Conservation (phyloP, 257 asterid species). For the Lithospermum erythrorhizon region DNA sequence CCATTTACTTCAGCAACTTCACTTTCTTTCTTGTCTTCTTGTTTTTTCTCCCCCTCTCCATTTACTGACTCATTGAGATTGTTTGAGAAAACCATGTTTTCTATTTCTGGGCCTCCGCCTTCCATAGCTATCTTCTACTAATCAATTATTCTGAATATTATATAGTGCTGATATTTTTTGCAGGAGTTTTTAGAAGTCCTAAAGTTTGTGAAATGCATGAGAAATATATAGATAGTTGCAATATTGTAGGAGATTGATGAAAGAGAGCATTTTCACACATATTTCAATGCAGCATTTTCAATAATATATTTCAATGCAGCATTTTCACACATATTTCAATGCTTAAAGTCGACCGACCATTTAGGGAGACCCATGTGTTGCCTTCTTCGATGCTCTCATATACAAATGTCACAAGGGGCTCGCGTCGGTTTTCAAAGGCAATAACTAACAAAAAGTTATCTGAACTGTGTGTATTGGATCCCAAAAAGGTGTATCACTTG, state of each 20-base stretch:
- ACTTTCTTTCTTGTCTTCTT: conserved; percentile 7
- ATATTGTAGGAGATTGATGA: neutral
- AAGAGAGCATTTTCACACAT: neutral
- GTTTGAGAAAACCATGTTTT: conserved; percentile 19
- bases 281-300: neutral
- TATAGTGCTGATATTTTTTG: neutral
- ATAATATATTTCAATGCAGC: conserved; percentile 1
- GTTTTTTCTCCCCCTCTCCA: neutral
- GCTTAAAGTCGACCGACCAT: neutral
- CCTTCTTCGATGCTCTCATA: neutral
- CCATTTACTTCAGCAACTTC: conserved; percentile 8
- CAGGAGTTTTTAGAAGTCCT: neutral
- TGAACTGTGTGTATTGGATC: no score
- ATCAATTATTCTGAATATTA: neutral
- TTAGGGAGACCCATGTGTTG: conserved; percentile 6
- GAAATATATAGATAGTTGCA: neutral
- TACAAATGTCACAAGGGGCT: neutral
- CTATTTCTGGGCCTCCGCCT: conserved; percentile 27
- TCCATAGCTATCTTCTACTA: conserved; percentile 17
- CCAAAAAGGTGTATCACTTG: no score
- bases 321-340: conserved; percentile 7
- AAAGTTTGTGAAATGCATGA: neutral
- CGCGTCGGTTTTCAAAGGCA: neutral
- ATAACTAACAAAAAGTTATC: no score
- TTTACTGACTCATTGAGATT: neutral